Evolutionary conservation across 2,329 filamentous ascomycete species (phyloP).

Genomic region (Neodidymelliopsis sp.): DNA sequence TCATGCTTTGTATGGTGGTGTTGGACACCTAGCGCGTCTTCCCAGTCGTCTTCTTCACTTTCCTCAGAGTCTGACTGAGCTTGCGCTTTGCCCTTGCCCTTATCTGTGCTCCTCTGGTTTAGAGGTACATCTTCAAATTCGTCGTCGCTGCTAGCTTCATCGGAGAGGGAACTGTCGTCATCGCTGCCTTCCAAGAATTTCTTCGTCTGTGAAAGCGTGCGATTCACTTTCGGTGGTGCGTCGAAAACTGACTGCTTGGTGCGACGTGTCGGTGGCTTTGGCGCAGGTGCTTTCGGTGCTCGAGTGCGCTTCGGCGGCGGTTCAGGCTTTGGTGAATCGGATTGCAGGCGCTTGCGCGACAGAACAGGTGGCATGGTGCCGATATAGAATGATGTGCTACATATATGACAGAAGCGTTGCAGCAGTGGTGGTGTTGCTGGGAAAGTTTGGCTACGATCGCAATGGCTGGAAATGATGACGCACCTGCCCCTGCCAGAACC

Average conservation of each 20-base stretch:
- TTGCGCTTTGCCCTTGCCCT: slow-evolving; percentile 52
- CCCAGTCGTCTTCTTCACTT: slow-evolving; percentile 52
- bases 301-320: slow-evolving; percentile 38
- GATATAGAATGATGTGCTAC: neutral
- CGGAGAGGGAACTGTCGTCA: slow-evolving; percentile 51
- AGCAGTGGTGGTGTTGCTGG: neutral
- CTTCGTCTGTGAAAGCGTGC: slow-evolving; percentile 44
- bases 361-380: slow-evolving; percentile 71
- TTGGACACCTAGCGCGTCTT: slow-evolving; percentile 47
- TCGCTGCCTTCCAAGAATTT: slow-evolving; percentile 52
- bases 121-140: slow-evolving; percentile 59
- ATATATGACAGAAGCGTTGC: neutral
- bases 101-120: slow-evolving; percentile 41
- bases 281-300: slow-evolving; percentile 25
- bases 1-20: slow-evolving; percentile 42
- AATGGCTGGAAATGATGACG: slow-evolving; percentile 34
- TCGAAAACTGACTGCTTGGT: slow-evolving; percentile 53
- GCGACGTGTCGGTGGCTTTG: slow-evolving; percentile 25
- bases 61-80: slow-evolving; percentile 44
- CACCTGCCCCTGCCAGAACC: slow-evolving; percentile 24
- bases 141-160: slow-evolving; percentile 52
- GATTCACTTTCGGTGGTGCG: slow-evolving; percentile 45
- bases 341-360: slow-evolving; percentile 69
- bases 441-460: neutral
- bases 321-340: slow-evolving; percentile 54